phyloP scores from a whole-genome alignment of 2,329 filamentous ascomycete genomes.

The Teratosphaeria nubilosa region DNA sequence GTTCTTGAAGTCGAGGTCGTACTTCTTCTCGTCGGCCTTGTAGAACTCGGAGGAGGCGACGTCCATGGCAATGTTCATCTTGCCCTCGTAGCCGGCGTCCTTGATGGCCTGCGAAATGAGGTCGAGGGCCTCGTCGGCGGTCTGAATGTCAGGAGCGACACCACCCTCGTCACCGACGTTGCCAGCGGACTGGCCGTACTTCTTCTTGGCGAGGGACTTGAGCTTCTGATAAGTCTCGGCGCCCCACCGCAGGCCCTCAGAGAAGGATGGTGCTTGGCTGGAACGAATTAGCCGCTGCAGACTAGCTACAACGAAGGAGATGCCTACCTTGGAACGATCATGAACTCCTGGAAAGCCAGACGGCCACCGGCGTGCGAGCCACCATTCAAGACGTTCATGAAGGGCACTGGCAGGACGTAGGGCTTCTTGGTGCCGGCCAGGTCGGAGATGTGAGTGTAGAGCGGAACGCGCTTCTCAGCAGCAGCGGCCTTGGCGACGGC shows the following conservation, averaged over 20 bases:
- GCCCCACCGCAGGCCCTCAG: conserved; percentile 92
- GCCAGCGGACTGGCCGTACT: conserved; percentile 96
- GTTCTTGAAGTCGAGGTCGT: conserved; percentile 99
- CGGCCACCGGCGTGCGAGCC: conserved; percentile 96
- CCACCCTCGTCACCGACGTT: conserved; percentile 99
- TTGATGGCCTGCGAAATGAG: conserved; percentile 93
- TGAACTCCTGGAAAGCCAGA: conserved; percentile 52
- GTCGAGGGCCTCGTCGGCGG: conserved; percentile 88
- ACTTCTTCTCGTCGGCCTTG: conserved; percentile 93
- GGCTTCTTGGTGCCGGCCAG: conserved; percentile 43
- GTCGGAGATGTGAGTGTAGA: conserved; percentile 49
- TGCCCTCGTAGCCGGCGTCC: conserved; percentile 85
- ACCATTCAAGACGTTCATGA: conserved; percentile 51
- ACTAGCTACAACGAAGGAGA: conserved; percentile 4
- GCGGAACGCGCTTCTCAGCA: conserved; percentile 44
- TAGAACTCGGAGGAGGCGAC: conserved; percentile 99
- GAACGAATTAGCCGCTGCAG: conserved; percentile 8
- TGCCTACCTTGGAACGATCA: conserved; percentile 41
- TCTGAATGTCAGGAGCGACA: conserved; percentile 98
- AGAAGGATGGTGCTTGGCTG: conserved; percentile 77
- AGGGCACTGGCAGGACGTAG: conserved; percentile 48
- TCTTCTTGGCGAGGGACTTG: conserved; percentile 96
- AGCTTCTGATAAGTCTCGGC: conserved; percentile 97
- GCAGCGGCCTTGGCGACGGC: conserved; percentile 49
- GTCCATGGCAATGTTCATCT: conserved; percentile 98